Conservation (phyloP, 805 yeast species). For the Yarrowia alimentaria region DNA sequence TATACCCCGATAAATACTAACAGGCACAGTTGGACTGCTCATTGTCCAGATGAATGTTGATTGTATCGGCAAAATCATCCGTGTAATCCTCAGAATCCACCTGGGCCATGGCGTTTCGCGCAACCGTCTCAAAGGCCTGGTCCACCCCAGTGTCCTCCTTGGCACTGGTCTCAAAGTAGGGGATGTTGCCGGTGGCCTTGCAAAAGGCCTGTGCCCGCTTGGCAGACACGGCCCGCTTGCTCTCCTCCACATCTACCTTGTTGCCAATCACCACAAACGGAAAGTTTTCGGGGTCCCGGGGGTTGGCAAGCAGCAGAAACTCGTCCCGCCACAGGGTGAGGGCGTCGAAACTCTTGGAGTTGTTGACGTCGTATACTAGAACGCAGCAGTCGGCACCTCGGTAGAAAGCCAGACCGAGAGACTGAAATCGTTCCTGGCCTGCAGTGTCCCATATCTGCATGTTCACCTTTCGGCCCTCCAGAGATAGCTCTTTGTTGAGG, state of each 20-base stretch:
- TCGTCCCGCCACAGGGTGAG: constrained; percentile 93
- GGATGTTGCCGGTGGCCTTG: constrained; percentile 69
- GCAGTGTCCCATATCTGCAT: constrained; percentile 96
- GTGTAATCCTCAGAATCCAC: constrained; percentile 87
- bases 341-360: constrained; percentile 87
- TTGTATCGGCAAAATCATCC: constrained; percentile 95
- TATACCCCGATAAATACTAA: constrained; percentile 38
- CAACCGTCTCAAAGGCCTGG: constrained; percentile 92
- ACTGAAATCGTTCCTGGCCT: constrained; percentile 97
- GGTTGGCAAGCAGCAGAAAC: constrained; percentile 89
- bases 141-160: constrained; percentile 95
- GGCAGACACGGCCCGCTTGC: constrained; percentile 68
- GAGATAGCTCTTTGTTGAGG: constrained; percentile 80
- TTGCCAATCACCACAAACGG: constrained; percentile 95
- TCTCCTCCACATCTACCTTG: constrained; percentile 91
- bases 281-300: constrained; percentile 88
- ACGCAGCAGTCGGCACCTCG: constrained; percentile 99
- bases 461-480: constrained; percentile 80
- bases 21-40: constrained; percentile 77
- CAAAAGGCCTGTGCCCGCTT: constrained; percentile 63
- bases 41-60: constrained; percentile 86
- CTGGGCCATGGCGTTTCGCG: constrained; percentile 92
- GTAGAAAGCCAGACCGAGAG: constrained; percentile 94
- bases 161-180: constrained; percentile 96
- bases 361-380: constrained; percentile 91